Conservation (phyloP, 2,329 filamentous ascomycete genomes). For the Macrophomina pseudophaseolina region DNA sequence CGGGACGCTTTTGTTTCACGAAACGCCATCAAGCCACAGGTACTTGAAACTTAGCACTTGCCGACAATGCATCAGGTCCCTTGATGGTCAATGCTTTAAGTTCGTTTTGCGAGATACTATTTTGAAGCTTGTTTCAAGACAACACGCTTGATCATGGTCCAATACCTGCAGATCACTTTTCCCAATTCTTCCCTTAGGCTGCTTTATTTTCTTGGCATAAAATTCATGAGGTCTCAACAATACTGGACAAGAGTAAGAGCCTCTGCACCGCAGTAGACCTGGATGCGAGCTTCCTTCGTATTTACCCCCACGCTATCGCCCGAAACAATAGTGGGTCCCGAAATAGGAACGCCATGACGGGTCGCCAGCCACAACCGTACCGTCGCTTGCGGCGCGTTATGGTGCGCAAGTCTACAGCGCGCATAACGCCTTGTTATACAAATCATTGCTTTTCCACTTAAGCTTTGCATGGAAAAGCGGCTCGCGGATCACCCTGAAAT, state of each 20-base stretch:
- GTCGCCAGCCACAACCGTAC: slow-evolving; percentile 14
- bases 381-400: neutral
- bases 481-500: neutral
- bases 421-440: too few relatives aligned
- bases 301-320: neutral
- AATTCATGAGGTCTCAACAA: too few relatives aligned
- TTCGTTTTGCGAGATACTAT: neutral
- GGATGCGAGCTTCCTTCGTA: neutral
- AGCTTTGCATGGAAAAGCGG: neutral
- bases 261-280: neutral
- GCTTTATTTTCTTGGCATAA: too few relatives aligned
- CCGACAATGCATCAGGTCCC: neutral
- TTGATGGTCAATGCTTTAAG: neutral
- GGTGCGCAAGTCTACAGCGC: too few relatives aligned
- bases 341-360: slow-evolving; percentile 4
- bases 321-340: slow-evolving; percentile 31
- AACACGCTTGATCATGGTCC: too few relatives aligned
- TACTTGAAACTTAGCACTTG: neutral
- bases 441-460: neutral
- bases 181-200: too few relatives aligned
- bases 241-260: too few relatives aligned
- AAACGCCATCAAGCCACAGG: slow-evolving; percentile 7
- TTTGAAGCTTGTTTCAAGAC: too few relatives aligned
- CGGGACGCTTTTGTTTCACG: neutral
- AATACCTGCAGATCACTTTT: too few relatives aligned